Evolutionary conservation across 1,284 basidiomycete species (phyloP), one percentile per base, ranked within the genome.

Genomic region (Crepidotus sp.): DNA sequence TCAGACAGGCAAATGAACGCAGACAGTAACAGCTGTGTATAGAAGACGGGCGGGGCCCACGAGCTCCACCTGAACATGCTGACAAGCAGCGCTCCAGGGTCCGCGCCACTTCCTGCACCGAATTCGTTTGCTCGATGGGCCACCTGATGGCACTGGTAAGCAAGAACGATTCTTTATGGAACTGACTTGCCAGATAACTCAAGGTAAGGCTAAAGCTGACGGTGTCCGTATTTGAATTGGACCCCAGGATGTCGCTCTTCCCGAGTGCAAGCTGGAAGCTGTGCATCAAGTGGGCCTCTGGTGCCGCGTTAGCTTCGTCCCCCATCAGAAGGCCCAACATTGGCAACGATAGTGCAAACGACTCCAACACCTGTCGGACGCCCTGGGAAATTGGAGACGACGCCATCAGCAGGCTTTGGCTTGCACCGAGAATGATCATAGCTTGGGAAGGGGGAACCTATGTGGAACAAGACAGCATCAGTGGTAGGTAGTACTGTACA

Each of bases 231-330:
- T 80, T 75, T 0, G 79, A 74, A 50, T 68, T 74, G 13, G 76
- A 66, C 11, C 69, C 74, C 33, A 74, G 57, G 39, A 74, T 62
- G 50, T 80, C 74, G 19, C 65, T 70, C 58, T 80, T 83, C 14
- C 73, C 72, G 22, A 76, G 58, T 4, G 73, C 62, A 36, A 79
- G 56, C 49, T 82, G 80, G 33, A 77, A 61, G 15, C 65, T 71
- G 43, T 83, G 79, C 64, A 82, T 74, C 61, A 82, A 70, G 52
- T 83, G 80, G 11, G 77, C 73, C 59, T 83, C 80, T 49, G 70
- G 66, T 15, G 73, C 70, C 40, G 70, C 70, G 57, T 80, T 83
- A n/a, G 71, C 72, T 51, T 83, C 78, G 53, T 84, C 81, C 29
- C 76, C 77, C 22, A 81, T 67, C 18, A 79, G 54, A 46, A 80